Evolutionary conservation across 352 stramenopile genomes (phyloP), one percentile per base, ranked within the genome.

Genomic region (Phytophthora pisi): DNA sequence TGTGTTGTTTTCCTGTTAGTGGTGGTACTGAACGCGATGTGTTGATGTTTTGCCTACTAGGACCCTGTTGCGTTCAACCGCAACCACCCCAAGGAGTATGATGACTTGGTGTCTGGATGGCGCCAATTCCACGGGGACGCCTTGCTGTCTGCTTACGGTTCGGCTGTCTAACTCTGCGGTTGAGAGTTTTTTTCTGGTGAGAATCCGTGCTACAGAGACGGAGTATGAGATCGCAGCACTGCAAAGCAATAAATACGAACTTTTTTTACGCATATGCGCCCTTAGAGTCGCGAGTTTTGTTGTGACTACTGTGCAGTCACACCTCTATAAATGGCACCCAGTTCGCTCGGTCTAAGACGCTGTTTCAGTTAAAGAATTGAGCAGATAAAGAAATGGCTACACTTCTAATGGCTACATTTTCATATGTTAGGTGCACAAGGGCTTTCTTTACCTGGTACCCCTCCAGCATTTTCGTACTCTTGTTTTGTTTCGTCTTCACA

Each of bases 11-110:
- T 2, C n/a, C 20, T 20, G 20, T 20, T 20, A 20, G 36, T 45
- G 38, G 42, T 38, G 53, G 2, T 51, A 45, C 50, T 81, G 30
- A 73, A 26, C 43, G 8, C 43, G 2, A 23, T 64, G 40, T 28
- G 53, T 49, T 55, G 34, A 23, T 57, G 45, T 11, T 5, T 58
- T 20, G 59, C 13, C n/a, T 26, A 38, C 50, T 34, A 89, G 79
- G 88, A 96, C 46, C 88, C 88, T 23, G 82, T 92, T 18, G 84
- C 86, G 46, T 90, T 96, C 47, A 92, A 84, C 59, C 86, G 85
- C 68, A 91, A 93, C 67, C 88, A 96, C 64, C 88, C 86, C 28
- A 75, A 82, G 38, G 83, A 94, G 63, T 96, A 96, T 72, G 82
- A 93, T 38, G 77, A 82, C 4, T 74, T 96, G 34, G 84, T 96